Evolutionary conservation across 345 rosid genomes (phyloP).

Genomic region (Salix dunnii): DNA sequence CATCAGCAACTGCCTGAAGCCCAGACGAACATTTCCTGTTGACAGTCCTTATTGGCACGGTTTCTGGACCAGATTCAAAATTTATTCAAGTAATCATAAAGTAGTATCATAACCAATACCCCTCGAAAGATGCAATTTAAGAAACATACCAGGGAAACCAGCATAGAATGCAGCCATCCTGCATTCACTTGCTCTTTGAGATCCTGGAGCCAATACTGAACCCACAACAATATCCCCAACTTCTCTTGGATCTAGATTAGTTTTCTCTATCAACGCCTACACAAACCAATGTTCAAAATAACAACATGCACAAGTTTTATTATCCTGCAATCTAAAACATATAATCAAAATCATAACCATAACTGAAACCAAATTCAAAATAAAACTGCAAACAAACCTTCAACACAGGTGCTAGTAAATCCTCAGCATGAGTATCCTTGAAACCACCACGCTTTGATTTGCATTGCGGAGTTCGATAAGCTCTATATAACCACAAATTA

Average conservation of each 20-base stretch:
- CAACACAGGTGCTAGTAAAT: conserved; percentile 77
- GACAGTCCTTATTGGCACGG: conserved; percentile 81
- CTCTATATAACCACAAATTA: conserved; percentile 34
- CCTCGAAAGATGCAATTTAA: neutral
- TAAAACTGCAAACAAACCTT: conserved; percentile 33
- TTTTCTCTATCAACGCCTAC: conserved; percentile 79
- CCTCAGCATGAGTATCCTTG: conserved; percentile 84
- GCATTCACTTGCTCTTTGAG: conserved; percentile 88
- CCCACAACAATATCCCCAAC: conserved; percentile 98
- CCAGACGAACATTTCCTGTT: conserved; percentile 96
- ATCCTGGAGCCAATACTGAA: conserved; percentile 78
- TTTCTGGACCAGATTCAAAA: conserved; percentile 43
- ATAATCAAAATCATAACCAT: neutral
- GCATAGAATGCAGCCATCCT: conserved; percentile 98
- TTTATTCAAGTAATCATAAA: neutral
- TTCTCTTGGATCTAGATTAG: conserved; percentile 75
- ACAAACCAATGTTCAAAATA: conserved; percentile 3
- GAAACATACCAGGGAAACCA: conserved; percentile 72
- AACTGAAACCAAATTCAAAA: neutral
- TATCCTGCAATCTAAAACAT: too few species aligned
- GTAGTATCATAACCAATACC: neutral
- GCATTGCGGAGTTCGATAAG: conserved; percentile 77
- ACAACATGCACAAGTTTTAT: too few species aligned
- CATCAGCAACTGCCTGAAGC: conserved; percentile 97
- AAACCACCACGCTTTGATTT: conserved; percentile 83